phyloP scores from a whole-genome alignment of 2,329 filamentous ascomycete species.

The Ilyonectria sp. region DNA sequence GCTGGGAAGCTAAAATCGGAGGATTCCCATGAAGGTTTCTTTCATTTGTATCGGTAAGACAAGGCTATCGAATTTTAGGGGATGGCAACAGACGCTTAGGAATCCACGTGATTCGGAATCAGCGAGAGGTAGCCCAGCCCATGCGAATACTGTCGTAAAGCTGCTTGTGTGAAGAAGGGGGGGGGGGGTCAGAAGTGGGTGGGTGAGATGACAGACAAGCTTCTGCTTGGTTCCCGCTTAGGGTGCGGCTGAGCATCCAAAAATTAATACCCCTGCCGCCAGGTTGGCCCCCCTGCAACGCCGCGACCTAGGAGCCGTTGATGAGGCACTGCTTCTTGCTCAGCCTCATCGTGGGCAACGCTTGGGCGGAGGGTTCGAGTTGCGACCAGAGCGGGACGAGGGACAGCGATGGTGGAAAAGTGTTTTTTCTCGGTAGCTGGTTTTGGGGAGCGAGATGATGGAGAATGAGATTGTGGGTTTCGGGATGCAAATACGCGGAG shows the following conservation, averaged over 20 bases:
- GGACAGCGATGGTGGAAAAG: background rate
- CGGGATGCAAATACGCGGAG: constrained; percentile 8
- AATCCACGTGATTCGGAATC: constrained; percentile 1
- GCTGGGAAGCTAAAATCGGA: background rate
- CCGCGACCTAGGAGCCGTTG: constrained; percentile 6
- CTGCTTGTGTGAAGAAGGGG: constrained; percentile 1
- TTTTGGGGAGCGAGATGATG: background rate
- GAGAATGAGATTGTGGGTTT: background rate
- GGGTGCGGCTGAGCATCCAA: constrained; percentile 30
- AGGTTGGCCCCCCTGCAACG: constrained; percentile 9
- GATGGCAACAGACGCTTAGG: background rate
- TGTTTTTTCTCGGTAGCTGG: background rate
- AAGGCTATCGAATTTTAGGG: background rate
- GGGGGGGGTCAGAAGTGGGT: background rate
- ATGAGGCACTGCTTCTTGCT: constrained; percentile 25
- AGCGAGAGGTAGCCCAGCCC: background rate
- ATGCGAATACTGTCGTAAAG: background rate
- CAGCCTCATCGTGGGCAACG: constrained; percentile 18
- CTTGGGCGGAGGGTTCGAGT: background rate
- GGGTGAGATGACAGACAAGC: constrained; percentile 17
- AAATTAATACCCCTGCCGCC: constrained; percentile 18
- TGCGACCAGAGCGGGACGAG: background rate
- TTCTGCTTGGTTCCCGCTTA: constrained; percentile 26
- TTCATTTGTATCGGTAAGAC: background rate
- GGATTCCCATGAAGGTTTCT: background rate